A percentile compares a stretch with the other conserved stretches of the same genome.
These are phyloP conservation scores for Paecilomyces sp. DNA, from an alignment of 2,329 filamentous ascomycete species.

Conservation along the genomic window DNA sequence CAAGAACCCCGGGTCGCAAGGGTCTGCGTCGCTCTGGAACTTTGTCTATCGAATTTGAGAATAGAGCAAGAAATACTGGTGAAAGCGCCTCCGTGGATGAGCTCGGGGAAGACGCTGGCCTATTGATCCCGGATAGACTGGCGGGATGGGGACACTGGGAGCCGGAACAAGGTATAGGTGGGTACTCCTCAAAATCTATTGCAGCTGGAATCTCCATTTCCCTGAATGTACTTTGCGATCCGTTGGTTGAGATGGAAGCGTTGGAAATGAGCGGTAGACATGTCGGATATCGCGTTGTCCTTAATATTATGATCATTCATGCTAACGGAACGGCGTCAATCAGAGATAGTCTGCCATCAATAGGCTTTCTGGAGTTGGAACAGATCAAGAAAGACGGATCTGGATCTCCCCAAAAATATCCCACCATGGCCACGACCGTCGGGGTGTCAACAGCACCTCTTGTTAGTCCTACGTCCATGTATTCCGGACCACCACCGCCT, in stretches of 20 bases:
- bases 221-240: not conserved
- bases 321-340: constrained; percentile 14
- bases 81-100: constrained; percentile 10
- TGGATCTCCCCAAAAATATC: constrained; percentile 25
- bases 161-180: constrained; percentile 30
- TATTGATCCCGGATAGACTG: constrained; percentile 6
- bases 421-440: constrained; percentile 21
- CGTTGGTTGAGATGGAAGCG: constrained; percentile 2
- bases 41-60: not conserved
- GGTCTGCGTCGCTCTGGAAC: not conserved
- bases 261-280: not conserved
- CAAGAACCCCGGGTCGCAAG: not conserved
- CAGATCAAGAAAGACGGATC: constrained; percentile 28
- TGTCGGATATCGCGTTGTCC: not conserved
- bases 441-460: constrained; percentile 32
- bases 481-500: constrained; percentile 31
- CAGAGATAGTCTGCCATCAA: constrained; percentile 38
- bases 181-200: constrained; percentile 7
- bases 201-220: not conserved
- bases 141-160: constrained; percentile 34
- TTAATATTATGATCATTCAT: constrained; percentile 1
- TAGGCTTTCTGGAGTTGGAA: constrained; percentile 33
- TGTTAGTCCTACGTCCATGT: constrained; percentile 37
- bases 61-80: not conserved
- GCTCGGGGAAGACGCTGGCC: not conserved